Percentiles rank a stretch among this genome's conserved stretches.
Evolutionary conservation across 2,329 filamentous ascomycete genomes (phyloP).

Genomic region (Metarhizium brunneum): DNA sequence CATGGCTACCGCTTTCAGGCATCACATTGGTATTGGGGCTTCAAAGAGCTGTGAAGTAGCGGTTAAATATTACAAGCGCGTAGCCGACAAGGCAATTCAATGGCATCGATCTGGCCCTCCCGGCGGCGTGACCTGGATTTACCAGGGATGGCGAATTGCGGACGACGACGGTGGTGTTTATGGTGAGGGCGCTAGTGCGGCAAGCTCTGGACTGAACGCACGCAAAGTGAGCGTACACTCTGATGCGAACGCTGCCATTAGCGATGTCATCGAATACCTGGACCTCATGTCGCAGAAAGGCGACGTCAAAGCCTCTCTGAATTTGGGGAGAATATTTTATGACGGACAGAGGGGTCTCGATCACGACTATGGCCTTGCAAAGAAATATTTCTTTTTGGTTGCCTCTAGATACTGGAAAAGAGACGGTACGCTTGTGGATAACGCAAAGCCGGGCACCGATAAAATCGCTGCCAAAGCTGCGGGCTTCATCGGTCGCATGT

Average conservation of each 20-base stretch:
- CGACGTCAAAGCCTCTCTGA: conserved; percentile 79
- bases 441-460: conserved; percentile 60
- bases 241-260: conserved; percentile 75
- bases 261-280: conserved; percentile 90
- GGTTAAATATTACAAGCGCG: conserved; percentile 80
- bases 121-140: conserved; percentile 68
- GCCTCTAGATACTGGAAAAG: conserved; percentile 73
- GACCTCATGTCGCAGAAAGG: conserved; percentile 86
- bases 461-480: conserved; percentile 76
- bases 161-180: conserved; percentile 91
- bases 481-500: conserved; percentile 83
- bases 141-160: conserved; percentile 75
- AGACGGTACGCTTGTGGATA: conserved; percentile 65
- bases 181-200: conserved; percentile 86
- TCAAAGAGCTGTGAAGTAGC: conserved; percentile 79
- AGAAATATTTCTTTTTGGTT: conserved; percentile 72
- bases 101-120: conserved; percentile 88
- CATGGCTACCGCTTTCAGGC: conserved; percentile 86
- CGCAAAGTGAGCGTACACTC: conserved; percentile 63
- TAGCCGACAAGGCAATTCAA: conserved; percentile 83
- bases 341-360: conserved; percentile 72
- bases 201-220: conserved; percentile 77
- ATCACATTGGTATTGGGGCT: conserved; percentile 77
- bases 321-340: conserved; percentile 77
- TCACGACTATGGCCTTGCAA: conserved; percentile 62